Conservation (phyloP, 1,139 yeast genomes). For the Pichia cactophila region DNA sequence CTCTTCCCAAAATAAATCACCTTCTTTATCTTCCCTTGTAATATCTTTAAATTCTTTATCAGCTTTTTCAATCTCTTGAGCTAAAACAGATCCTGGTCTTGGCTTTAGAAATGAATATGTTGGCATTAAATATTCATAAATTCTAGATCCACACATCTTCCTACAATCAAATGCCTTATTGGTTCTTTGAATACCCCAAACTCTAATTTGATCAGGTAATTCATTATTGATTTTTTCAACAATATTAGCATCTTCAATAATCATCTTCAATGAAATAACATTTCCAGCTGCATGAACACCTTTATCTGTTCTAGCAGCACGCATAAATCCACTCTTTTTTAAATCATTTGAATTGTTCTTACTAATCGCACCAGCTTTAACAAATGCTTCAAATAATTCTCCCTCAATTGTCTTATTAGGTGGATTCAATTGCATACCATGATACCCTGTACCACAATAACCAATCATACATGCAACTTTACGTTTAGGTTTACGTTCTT, state of each 20-base stretch:
- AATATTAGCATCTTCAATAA: slow-evolving; percentile 79
- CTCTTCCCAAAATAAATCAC: slow-evolving; percentile 62
- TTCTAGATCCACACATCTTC: slow-evolving; percentile 88
- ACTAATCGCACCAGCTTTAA: slow-evolving; percentile 84
- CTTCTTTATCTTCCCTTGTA: slow-evolving; percentile 58
- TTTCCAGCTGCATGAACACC: slow-evolving; percentile 99
- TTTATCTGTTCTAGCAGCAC: slow-evolving; percentile 97
- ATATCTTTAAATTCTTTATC: slow-evolving; percentile 50
- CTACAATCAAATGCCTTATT: slow-evolving; percentile 92
- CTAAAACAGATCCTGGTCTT: slow-evolving; percentile 63
- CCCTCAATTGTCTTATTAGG: slow-evolving; percentile 90
- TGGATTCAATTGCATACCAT: slow-evolving; percentile 95
- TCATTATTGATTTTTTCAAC: slow-evolving; percentile 61
- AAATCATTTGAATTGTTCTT: slow-evolving; percentile 84
- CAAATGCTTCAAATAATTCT: slow-evolving; percentile 78
- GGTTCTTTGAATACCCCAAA: slow-evolving; percentile 90
- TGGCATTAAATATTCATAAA: slow-evolving; percentile 90
- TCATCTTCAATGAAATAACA: slow-evolving; percentile 79
- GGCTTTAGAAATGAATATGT: slow-evolving; percentile 87
- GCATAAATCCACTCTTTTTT: slow-evolving; percentile 82
- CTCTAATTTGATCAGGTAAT: slow-evolving; percentile 78
- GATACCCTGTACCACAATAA: slow-evolving; percentile 96
- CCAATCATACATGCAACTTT: slow-evolving; percentile 93
- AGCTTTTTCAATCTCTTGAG: slow-evolving; percentile 49
- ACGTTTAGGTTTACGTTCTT: slow-evolving; percentile 61